Base-by-base conservation (phyloP, 371 early-diverging fungal genomes). In the Mucor irregularis region DNA sequence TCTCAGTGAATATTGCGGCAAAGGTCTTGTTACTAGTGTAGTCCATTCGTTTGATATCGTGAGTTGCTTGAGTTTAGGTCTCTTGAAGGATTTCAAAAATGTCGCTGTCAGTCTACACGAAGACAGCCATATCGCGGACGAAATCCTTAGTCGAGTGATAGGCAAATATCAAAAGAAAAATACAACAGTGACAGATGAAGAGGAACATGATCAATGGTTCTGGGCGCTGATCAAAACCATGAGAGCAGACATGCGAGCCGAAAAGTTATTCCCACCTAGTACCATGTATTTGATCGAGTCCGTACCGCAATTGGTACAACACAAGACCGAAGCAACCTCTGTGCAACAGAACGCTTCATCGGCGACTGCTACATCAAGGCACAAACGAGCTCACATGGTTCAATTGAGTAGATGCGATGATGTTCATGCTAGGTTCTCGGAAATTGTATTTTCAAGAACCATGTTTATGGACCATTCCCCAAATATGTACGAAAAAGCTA, bases 261-360 rank as follows among this genome's bases (percentile, higher is more conserved):
- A 89, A 47, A 93, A 93, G 49, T 73, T 93, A 16, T 89, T 88
- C 51, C 93, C 93, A 21, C 90, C 93, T 0, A 83, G 86, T 2
- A 83, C 84, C 1, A 26, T 48, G 17, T 56, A 56, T 25, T 25
- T 79, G 13, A 63, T 92, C 37, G 86, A 82, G 48, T 77, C 77
- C 2, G 64, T 61, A 46, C 77, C 61, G 43, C 81, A 58, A 21
- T 64, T 73, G 47, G 67, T 43, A 21, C 63, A 49, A 35, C 51
- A 54, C 57, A 58, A 50, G 11, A 42, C 13, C 16, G 26, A 50
- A 28, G 29, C n/a, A 26, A n/a, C n/a, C n/a, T n/a, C n/a, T 26
- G 28, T 44, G 3, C 29, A n/a, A n/a, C n/a, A n/a, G n/a, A n/a
- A n/a, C n/a, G n/a, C n/a, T n/a, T 16, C 56, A 58, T 25, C 56